Evolutionary conservation across 805 yeast species (phyloP).

Genomic region (Saturnispora ahearnii): DNA sequence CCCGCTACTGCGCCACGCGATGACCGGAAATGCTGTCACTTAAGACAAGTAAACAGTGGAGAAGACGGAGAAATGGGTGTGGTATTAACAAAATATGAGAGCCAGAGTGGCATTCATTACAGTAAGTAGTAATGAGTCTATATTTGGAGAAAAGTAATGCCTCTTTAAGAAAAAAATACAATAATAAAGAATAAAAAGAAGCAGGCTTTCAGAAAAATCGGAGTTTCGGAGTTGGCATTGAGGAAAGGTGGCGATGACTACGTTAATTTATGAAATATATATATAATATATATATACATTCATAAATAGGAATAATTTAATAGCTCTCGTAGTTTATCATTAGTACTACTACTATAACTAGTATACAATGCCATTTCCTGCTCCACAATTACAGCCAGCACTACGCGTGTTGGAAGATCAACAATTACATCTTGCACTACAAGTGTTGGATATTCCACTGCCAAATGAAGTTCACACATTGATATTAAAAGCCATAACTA

Average conservation of each 20-base stretch:
- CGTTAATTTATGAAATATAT: neutral
- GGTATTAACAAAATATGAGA: too few species aligned
- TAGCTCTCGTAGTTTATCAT: too few species aligned
- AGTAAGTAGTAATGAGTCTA: too few species aligned
- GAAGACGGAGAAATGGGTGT: too few species aligned
- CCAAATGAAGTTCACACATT: neutral
- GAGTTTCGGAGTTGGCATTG: slow-evolving; percentile 3
- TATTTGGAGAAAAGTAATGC: too few species aligned
- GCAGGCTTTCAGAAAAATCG: neutral
- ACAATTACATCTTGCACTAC: neutral
- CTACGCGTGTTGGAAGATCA: neutral
- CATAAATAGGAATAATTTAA: too few species aligned
- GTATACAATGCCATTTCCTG: neutral
- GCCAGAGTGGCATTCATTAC: too few species aligned
- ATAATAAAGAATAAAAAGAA: neutral
- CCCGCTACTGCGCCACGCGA: neutral
- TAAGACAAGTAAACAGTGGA: too few species aligned
- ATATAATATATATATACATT: too few species aligned
- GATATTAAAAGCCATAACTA: neutral
- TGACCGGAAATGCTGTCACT: too few species aligned
- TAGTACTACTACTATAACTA: too few species aligned
- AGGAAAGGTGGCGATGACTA: neutral
- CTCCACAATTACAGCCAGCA: neutral
- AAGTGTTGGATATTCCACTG: neutral
- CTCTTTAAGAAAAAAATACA: neutral